Evolutionary conservation across 2,329 filamentous ascomycete genomes (phyloP), one percentile per base, ranked within the genome.

Genomic region (Pseudogymnoascus sp.): DNA sequence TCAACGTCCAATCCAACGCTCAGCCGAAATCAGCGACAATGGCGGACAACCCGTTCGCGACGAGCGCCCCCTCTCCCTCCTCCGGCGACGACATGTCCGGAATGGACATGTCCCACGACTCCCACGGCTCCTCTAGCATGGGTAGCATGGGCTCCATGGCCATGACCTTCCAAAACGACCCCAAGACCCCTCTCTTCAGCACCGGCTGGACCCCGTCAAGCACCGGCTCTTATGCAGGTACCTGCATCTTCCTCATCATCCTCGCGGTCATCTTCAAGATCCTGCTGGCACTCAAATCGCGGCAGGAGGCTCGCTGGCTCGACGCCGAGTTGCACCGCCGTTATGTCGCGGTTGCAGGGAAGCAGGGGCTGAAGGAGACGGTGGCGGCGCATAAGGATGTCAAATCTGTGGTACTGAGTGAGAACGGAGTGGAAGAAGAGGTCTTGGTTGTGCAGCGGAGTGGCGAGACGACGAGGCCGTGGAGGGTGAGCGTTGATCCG

Each of bases 191-290:
- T 2, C 79, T 91, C 50, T 90, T 80, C 76, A 86, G 89, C 14
- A 72, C 75, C 20, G 72, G 78, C 59, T 97, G 92, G 91, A 88
- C 88, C 2, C 93, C 93, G 4, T 75, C 71, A 28, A 86, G 77
- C 35, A 77, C 80, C 5, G 90, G 87, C 67, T 77, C 81, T 63
- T 97, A 97, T 74, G 91, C 90, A 1, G 93, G 85, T 61, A 96
- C 91, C 28, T 96, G 93, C 78, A 89, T 97, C 73, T 97, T 97
- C 76, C 81, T 97, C 62, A 86, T 96, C 71, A 67, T 88, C 47
- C 85, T 97, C 59, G 86, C 86, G 63, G 78, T 86, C 63, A 69
- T 88, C 61, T 85, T 87, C 70, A 88, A 92, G 59, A 75, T 79
- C 18, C 78, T 96, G 14, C 76, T 93, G 58, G 91, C 91, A 2